These are phyloP conservation scores for Fagopyrum homotropicum DNA, from an alignment of 148 eudicot species.

Conservation along the genomic window DNA sequence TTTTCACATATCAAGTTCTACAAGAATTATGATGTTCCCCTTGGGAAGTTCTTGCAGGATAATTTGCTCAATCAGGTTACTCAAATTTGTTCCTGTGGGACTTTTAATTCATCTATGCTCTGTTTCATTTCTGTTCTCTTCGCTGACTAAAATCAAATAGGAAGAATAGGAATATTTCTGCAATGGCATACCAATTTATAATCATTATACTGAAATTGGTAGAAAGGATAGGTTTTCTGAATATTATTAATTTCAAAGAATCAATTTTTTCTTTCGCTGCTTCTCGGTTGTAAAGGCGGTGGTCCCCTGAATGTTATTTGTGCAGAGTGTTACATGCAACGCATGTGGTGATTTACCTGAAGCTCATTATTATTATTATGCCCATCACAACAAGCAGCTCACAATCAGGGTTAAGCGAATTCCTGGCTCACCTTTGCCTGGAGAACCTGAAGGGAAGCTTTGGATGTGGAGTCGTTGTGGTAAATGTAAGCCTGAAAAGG, in stretches of 20 bases:
- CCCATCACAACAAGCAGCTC: slow-evolving; percentile 85
- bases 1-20: slow-evolving; percentile 92
- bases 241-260: background rate
- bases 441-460: slow-evolving; percentile 65
- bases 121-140: background rate
- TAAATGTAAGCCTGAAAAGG: slow-evolving; percentile 45
- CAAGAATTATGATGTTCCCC: slow-evolving; percentile 78
- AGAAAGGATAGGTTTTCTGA: background rate
- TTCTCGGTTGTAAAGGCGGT: background rate
- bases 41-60: slow-evolving; percentile 76
- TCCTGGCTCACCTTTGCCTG: slow-evolving; percentile 44
- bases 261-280: background rate
- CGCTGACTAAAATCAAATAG: background rate
- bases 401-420: slow-evolving; percentile 62
- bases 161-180: background rate
- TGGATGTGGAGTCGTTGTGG: slow-evolving; percentile 99
- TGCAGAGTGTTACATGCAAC: slow-evolving; percentile 55
- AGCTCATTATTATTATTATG: slow-evolving; percentile 73
- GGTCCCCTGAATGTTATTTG: background rate
- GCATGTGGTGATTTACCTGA: slow-evolving; percentile 60
- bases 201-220: too few species aligned
- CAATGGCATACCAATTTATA: background rate
- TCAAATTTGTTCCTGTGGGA: background rate
- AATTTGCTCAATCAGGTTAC: slow-evolving; percentile 78
- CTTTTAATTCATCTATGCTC: background rate